Conservation (phyloP, 441 rosid genomes). For the Populus hybrid region DNA sequence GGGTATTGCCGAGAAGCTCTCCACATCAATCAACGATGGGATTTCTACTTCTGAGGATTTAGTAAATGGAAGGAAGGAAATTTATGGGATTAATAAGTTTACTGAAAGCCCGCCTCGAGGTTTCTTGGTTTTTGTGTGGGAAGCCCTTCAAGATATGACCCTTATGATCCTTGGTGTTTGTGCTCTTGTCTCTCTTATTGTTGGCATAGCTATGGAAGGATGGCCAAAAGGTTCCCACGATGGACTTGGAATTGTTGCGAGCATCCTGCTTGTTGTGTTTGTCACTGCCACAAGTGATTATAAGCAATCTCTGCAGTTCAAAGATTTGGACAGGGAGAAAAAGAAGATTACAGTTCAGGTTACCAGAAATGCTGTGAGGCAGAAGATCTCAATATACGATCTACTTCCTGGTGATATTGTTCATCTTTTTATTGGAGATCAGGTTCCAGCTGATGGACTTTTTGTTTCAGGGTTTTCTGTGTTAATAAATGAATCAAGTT, state of each 20-base stretch:
- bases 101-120: constrained; percentile 67
- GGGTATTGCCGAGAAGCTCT: constrained; percentile 58
- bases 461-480: constrained; percentile 46
- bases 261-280: constrained; percentile 41
- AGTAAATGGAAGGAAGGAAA: constrained; percentile 41
- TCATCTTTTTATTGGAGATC: constrained; percentile 48
- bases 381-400: constrained; percentile 40
- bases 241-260: constrained; percentile 52
- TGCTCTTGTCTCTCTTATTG: constrained; percentile 42
- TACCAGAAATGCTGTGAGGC: constrained; percentile 37
- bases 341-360: constrained; percentile 41
- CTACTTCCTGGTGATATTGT: constrained; percentile 52
- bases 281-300: constrained; percentile 48
- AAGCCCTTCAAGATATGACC: constrained; percentile 49
- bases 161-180: constrained; percentile 44
- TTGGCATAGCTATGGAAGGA: constrained; percentile 46
- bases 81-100: constrained; percentile 81
- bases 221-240: constrained; percentile 53
- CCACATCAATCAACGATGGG: constrained; percentile 54
- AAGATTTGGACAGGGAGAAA: constrained; percentile 37
- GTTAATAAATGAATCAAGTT: constrained; percentile 47
- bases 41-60: constrained; percentile 46
- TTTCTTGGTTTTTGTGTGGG: constrained; percentile 65
- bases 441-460: constrained; percentile 56
- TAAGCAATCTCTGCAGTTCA: constrained; percentile 43